Percentiles rank a stretch among this genome's conserved stretches.
Conservation (phyloP, 306 rosid genomes). For the Urtica urens region DNA sequence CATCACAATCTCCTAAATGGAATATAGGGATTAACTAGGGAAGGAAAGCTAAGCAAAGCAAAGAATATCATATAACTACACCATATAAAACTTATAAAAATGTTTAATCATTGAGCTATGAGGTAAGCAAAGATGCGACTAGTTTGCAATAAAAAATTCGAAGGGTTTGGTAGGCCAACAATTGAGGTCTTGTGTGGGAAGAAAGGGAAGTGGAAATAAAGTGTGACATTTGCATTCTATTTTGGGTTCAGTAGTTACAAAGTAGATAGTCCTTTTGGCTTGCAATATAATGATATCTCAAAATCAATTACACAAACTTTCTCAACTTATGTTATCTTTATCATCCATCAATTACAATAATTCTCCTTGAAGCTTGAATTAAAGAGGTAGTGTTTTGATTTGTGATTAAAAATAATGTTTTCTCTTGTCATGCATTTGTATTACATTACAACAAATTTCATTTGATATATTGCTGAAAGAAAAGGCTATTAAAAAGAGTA, state of each 20-base stretch:
- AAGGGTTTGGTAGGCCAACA: slow-evolving; percentile 48
- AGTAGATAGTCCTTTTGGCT: slow-evolving; percentile 20
- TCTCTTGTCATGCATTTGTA: background rate
- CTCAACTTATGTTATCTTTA: background rate
- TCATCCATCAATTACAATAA: background rate
- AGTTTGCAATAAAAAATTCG: slow-evolving; percentile 24
- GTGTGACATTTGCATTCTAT: slow-evolving; percentile 31
- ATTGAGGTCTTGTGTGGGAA: slow-evolving; percentile 28
- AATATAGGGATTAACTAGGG: slow-evolving; percentile 29
- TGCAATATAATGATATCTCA: slow-evolving; percentile 8
- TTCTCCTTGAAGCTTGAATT: too few species aligned
- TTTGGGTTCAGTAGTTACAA: slow-evolving; percentile 36
- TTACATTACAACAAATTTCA: too few species aligned
- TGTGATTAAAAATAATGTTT: background rate
- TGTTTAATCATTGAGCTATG: slow-evolving; percentile 13
- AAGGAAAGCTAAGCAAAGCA: slow-evolving; percentile 21
- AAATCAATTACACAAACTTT: background rate
- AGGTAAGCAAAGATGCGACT: slow-evolving; percentile 30
- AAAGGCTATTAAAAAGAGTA: too few species aligned
- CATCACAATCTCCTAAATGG: slow-evolving; percentile 20
- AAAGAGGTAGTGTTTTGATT: background rate
- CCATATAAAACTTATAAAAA: background rate
- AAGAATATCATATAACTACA: slow-evolving; percentile 13
- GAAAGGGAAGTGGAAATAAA: slow-evolving; percentile 29
- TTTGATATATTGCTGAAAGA: too few species aligned